phyloP scores from a whole-genome alignment of 2,329 filamentous ascomycete species.

The Beauveria australis region DNA sequence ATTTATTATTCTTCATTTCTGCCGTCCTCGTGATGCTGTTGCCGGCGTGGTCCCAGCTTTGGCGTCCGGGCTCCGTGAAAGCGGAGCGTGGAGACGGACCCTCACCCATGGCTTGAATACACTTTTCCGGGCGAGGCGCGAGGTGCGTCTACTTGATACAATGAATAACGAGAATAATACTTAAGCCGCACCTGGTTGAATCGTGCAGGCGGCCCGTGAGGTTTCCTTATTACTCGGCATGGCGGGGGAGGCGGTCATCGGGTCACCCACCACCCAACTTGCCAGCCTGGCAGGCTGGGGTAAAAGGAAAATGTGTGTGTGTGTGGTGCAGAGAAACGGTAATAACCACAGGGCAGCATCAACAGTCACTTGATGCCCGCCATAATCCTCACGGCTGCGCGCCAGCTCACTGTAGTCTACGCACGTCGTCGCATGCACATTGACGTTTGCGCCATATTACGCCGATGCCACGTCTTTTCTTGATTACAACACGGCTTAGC shows the following conservation, averaged over 20 bases:
- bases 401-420: not conserved
- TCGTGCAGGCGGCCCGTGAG: not conserved
- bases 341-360: not conserved
- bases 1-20: slow-evolving; percentile 11
- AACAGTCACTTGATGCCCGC: not conserved
- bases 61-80: slow-evolving; percentile 7
- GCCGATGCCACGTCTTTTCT: not conserved
- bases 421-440: no score
- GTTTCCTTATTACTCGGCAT: not conserved
- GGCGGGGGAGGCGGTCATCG: not conserved
- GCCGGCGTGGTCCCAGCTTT: slow-evolving; percentile 14
- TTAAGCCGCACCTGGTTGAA: not conserved
- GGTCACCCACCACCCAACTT: not conserved
- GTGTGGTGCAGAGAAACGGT: not conserved
- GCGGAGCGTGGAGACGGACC: not conserved
- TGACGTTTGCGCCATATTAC: not conserved
- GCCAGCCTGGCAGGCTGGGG: not conserved
- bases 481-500: not conserved
- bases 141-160: not conserved
- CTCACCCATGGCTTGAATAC: not conserved
- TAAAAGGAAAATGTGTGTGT: not conserved
- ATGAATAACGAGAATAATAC: not conserved
- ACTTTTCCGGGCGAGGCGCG: not conserved
- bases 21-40: slow-evolving; percentile 22
- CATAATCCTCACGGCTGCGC: not conserved